Evolutionary conservation across 208 protist species (phyloP).

Genomic region (Wallacemonas sp.): DNA sequence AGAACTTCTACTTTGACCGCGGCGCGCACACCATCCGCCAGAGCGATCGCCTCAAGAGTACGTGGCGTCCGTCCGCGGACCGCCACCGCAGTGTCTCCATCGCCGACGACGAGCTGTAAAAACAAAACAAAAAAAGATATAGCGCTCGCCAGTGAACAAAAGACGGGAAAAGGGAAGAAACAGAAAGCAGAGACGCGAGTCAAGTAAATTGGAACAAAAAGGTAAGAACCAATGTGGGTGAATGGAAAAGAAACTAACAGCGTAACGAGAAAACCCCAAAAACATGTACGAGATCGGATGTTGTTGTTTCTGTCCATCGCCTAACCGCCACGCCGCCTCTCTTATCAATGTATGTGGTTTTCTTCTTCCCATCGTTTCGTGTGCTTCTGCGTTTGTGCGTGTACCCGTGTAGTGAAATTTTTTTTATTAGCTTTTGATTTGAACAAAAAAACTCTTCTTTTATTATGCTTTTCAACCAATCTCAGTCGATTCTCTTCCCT

Average conservation of each 20-base stretch:
- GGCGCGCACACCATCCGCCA: conserved; percentile 21
- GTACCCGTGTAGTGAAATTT: not conserved
- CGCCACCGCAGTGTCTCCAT: not conserved
- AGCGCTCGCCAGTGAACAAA: not conserved
- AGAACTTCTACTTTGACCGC: conserved; percentile 26
- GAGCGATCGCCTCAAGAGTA: conserved; percentile 22
- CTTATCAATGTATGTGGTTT: not conserved
- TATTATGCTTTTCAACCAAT: too few species aligned
- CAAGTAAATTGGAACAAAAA: too few species aligned
- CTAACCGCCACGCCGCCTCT: too few species aligned
- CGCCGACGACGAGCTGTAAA: conserved; percentile 15
- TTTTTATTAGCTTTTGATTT: too few species aligned
- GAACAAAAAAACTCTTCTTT: too few species aligned
- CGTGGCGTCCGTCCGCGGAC: conserved; percentile 4
- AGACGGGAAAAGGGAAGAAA: too few species aligned
- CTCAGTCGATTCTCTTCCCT: too few species aligned
- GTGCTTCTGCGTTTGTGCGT: not conserved
- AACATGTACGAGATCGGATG: too few species aligned
- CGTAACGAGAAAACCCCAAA: too few species aligned
- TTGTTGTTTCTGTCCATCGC: too few species aligned
- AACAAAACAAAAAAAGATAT: not conserved
- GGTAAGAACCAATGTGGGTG: too few species aligned
- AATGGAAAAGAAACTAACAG: too few species aligned
- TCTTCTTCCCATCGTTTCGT: conserved; percentile 3
- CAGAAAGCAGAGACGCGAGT: not conserved